Conservation (phyloP, 2,329 filamentous ascomycete species). For the Phyllosticta citrichinensis region DNA sequence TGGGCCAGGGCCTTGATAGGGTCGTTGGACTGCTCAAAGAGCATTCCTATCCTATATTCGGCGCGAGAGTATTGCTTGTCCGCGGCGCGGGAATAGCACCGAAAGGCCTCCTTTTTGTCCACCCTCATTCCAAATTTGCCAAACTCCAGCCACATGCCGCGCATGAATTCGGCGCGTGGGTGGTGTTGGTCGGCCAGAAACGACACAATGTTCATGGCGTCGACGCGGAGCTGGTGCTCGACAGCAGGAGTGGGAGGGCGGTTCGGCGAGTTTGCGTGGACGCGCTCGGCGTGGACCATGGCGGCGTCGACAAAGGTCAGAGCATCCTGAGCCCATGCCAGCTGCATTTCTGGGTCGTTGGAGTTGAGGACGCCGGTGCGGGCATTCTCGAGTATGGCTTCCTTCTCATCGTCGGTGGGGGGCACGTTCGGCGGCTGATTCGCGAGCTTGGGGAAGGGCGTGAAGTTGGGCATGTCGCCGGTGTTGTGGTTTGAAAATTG, state of each 20-base stretch:
- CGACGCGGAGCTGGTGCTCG: constrained; percentile 77
- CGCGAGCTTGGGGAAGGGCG: constrained; percentile 78
- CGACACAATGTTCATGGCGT: constrained; percentile 83
- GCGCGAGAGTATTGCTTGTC: constrained; percentile 78
- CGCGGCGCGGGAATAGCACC: constrained; percentile 75
- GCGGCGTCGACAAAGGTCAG: constrained; percentile 80
- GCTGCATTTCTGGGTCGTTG: constrained; percentile 90
- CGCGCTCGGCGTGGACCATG: constrained; percentile 63
- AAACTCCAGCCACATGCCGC: constrained; percentile 95
- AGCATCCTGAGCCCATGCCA: constrained; percentile 92
- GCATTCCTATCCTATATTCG: constrained; percentile 96
- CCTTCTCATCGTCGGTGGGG: constrained; percentile 87
- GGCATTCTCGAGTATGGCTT: constrained; percentile 77
- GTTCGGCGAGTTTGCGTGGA: constrained; percentile 47
- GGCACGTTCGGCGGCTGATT: constrained; percentile 78
- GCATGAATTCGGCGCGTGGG: constrained; percentile 88
- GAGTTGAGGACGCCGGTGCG: constrained; percentile 78
- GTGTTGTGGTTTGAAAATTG: constrained; percentile 23
- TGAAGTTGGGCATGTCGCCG: constrained; percentile 64
- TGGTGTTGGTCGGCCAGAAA: constrained; percentile 88
- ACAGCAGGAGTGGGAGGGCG: constrained; percentile 72
- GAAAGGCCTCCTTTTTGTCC: constrained; percentile 91
- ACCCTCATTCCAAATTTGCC: constrained; percentile 85
- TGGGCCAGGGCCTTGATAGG: constrained; percentile 83
- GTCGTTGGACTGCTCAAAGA: constrained; percentile 92